Evolutionary conservation across 2,329 filamentous ascomycete genomes (phyloP).

Genomic region (Orbilia quercus): DNA sequence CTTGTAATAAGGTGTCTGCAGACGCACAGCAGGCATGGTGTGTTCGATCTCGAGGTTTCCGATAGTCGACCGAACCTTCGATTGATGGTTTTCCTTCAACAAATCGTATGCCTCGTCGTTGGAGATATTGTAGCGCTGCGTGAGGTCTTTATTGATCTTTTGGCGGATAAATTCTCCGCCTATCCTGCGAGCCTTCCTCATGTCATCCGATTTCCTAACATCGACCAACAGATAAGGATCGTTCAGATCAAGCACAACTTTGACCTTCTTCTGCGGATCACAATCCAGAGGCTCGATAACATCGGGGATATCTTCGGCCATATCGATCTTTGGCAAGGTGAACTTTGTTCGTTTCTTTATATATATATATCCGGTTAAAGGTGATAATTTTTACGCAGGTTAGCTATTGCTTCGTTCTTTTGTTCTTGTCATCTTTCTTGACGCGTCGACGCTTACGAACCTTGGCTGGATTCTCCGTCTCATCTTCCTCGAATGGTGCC

Average conservation of each 20-base stretch:
- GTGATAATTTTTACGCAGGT: constrained; percentile 17
- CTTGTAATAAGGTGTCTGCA: constrained; percentile 89
- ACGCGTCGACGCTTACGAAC: constrained; percentile 57
- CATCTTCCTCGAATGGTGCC: constrained; percentile 77
- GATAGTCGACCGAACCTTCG: constrained; percentile 91
- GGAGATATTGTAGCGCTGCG: constrained; percentile 89
- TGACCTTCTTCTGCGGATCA: constrained; percentile 74
- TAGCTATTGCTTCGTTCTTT: constrained; percentile 52
- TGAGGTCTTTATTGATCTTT: constrained; percentile 75
- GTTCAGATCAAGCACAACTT: constrained; percentile 85
- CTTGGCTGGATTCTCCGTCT: constrained; percentile 68
- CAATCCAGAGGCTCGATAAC: constrained; percentile 71
- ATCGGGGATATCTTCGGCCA: constrained; percentile 71
- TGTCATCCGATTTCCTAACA: constrained; percentile 72
- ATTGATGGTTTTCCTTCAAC: constrained; percentile 95
- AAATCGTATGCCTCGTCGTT: constrained; percentile 96
- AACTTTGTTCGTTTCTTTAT: constrained; percentile 56
- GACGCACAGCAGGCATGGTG: constrained; percentile 86
- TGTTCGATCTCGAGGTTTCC: constrained; percentile 94
- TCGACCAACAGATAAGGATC: constrained; percentile 89
- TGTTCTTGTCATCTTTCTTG: constrained; percentile 55
- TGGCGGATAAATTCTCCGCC: constrained; percentile 73
- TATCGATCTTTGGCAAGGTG: constrained; percentile 48
- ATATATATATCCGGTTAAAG: constrained; percentile 10
- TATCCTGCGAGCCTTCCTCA: constrained; percentile 70